Conservation (phyloP, 179 eudicot species). For the Patellifolia procumbens region DNA sequence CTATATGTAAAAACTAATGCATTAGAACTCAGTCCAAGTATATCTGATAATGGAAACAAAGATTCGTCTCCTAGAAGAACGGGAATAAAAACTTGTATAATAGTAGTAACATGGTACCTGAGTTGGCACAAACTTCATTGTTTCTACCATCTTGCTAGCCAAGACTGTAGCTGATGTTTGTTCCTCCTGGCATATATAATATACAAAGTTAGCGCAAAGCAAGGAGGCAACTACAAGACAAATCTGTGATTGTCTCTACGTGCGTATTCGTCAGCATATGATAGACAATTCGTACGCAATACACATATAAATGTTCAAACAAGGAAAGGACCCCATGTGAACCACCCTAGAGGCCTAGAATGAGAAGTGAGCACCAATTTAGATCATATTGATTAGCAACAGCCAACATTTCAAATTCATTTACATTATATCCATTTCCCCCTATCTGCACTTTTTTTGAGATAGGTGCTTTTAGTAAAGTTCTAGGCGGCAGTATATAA, state of each 20-base stretch:
- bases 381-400: background rate
- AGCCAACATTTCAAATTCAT: background rate
- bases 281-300: background rate
- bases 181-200: constrained; percentile 59
- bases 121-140: constrained; percentile 72
- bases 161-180: constrained; percentile 68
- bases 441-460: background rate
- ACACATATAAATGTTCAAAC: background rate
- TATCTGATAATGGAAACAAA: background rate
- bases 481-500: background rate
- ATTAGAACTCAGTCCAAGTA: constrained; percentile 15
- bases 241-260: no score
- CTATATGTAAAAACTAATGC: constrained; percentile 38
- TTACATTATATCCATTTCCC: background rate
- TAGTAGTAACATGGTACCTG: constrained; percentile 51
- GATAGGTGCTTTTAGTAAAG: background rate
- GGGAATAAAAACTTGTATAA: background rate
- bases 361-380: no score
- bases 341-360: background rate
- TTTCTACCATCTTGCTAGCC: constrained; percentile 87
- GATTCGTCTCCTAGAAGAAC: background rate
- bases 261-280: background rate
- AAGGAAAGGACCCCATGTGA: background rate
- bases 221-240: constrained; percentile 4
- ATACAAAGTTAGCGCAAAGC: constrained; percentile 7